Evolutionary conservation across 495 filamentous ascomycete genomes (phyloP), one percentile per base, ranked within the genome.

Genomic region (Thermothielavioides terrestris): DNA sequence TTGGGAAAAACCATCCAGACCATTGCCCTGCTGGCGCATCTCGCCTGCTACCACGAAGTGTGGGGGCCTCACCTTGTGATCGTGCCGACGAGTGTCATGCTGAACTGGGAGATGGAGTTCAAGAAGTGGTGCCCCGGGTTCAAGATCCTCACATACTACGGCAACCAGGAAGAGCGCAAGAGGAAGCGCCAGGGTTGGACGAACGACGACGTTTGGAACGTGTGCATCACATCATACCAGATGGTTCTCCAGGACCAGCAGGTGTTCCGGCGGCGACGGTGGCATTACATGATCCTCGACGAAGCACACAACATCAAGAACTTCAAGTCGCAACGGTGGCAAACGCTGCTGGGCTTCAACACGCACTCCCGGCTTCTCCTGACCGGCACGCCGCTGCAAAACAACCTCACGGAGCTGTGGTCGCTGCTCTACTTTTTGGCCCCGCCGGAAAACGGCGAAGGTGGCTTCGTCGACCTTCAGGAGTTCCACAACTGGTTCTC

Each of bases 101-200:
- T 99, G 44, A 99, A 99, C 63, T 99, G 94, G 94, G 94, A 97
- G 64, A 96, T 95, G 84, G 94, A 99, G 66, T 99, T 99, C 76
- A 97, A 97, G 61, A 97, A 97, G 66, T 99, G 89, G 83, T 89
- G 88, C 42, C 94, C 94, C 11, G 94, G 94, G 2, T 99, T 99
- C 77, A 97, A 95, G 62, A 90, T 97, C 51, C 80, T 97, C 54
- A 90, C 89, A 2, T 99, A 99, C 71, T 97, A 97, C 62, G 94
- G 94, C 12, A 86, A 80, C 34, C 81, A 85, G 58, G 92, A 97
- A 52, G 91, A 97, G 70, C 84, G 94, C 17, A 88, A 86, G 63
- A 76, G 80, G 57, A 95, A 95, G 68, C 83, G 94, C 35, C 80
- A 83, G 57, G 90, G 91, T 18, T 97, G 94, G 92, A 84, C 77